Percentiles rank a stretch among this genome's conserved stretches.
These are phyloP conservation scores for Picea abies DNA, from an alignment of 83 land plant species.

Conservation along the genomic window DNA sequence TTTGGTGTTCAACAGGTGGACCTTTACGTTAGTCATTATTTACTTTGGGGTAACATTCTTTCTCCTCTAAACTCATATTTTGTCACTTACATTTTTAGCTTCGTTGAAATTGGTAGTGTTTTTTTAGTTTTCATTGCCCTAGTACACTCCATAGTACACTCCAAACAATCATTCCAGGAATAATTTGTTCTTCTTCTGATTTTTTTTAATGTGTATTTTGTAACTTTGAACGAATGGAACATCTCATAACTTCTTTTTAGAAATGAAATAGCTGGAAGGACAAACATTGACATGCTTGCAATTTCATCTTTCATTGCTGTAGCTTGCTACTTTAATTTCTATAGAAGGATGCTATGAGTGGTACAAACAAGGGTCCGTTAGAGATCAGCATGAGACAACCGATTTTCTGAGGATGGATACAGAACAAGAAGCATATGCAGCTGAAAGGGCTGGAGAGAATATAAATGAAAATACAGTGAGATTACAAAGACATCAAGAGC, in stretches of 20 bases:
- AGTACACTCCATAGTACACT: neutral
- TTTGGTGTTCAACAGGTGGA: constrained; percentile 49
- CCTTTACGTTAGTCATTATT: constrained; percentile 53
- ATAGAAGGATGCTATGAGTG: constrained; percentile 46
- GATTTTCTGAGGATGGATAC: constrained; percentile 15
- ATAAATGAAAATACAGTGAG: neutral
- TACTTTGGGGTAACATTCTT: constrained; percentile 53
- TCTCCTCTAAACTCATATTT: constrained; percentile 3
- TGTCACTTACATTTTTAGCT: neutral
- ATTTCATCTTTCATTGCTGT: constrained; percentile 10
- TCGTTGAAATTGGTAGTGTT: neutral
- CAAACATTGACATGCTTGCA: neutral
- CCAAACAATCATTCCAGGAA: neutral
- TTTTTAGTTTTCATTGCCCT: neutral
- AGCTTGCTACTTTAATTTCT: constrained; percentile 54
- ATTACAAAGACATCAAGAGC: constrained; percentile 12
- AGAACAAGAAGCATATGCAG: constrained; percentile 24
- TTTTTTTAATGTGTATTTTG: no score
- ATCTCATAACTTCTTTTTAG: neutral
- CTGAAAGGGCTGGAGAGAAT: neutral
- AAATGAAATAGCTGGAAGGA: neutral
- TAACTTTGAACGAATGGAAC: no score
- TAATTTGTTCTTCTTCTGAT: neutral
- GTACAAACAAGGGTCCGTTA: constrained; percentile 9
- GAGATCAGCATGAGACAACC: constrained; percentile 21